These are phyloP conservation scores for Yamadazyma oceani DNA, from an alignment of 1,139 yeast species.

Conservation along the genomic window DNA sequence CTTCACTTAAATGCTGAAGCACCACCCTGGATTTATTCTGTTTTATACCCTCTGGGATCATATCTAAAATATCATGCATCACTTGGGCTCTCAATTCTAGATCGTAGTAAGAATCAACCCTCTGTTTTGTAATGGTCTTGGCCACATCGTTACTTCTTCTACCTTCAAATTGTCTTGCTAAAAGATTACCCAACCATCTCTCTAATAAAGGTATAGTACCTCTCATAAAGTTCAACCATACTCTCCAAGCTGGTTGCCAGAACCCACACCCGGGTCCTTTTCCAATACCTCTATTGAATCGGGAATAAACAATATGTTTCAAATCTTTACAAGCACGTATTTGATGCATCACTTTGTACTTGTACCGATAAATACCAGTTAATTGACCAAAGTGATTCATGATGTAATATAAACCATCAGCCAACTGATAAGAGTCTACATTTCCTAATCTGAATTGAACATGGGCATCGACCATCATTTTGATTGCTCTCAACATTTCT, in stretches of 20 bases:
- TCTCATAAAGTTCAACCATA: constrained; percentile 89
- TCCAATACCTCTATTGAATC: constrained; percentile 79
- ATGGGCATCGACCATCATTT: constrained; percentile 89
- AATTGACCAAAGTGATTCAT: constrained; percentile 92
- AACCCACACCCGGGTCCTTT: constrained; percentile 99
- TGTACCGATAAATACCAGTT: constrained; percentile 95
- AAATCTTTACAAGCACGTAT: constrained; percentile 93
- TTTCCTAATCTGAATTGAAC: constrained; percentile 88
- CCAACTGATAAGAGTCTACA: constrained; percentile 89
- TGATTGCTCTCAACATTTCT: constrained; percentile 78
- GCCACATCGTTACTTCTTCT: constrained; percentile 90
- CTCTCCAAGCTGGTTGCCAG: constrained; percentile 99
- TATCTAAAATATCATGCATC: constrained; percentile 91
- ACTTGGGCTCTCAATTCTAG: constrained; percentile 91
- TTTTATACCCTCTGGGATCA: constrained; percentile 94
- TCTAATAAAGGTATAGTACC: constrained; percentile 94
- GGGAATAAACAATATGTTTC: constrained; percentile 84
- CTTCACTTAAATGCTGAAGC: constrained; percentile 92
- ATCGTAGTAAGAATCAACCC: constrained; percentile 94
- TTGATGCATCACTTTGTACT: constrained; percentile 97
- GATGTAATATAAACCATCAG: constrained; percentile 90
- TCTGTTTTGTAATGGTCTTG: constrained; percentile 90
- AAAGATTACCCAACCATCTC: constrained; percentile 89
- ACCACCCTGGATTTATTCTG: constrained; percentile 86
- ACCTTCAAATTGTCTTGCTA: constrained; percentile 95